Base-by-base conservation (phyloP, 306 rosid species). In the Ammopiptanthus mongolicus region DNA sequence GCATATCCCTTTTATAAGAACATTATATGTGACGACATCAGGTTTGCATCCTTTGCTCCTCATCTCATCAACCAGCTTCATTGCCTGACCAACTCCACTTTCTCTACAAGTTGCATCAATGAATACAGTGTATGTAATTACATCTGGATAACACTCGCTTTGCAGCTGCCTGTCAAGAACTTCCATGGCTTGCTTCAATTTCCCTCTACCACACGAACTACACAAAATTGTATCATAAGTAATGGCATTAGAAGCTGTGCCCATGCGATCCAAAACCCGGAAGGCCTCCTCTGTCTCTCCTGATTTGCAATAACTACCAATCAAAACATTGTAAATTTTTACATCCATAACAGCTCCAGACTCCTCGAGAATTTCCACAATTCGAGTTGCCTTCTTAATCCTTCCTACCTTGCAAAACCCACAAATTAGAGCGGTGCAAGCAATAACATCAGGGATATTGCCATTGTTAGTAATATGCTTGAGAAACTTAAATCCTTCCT, bases 81-180 rank as follows among this genome's bases (percentile, higher is more conserved):
- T 91, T 37, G 93, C 96, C 82, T 88, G 89, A 81, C 68, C 93
- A 74, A 91, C 93, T 28, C 93, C 97, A 66, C 83, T 83, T 80
- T 88, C 96, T 76, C 84, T 91, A 37, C 96, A 91, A 71, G 93
- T 87, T 75, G 97, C 93, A 80, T 86, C 93, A 34, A 91, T 91
- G 86, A 89, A 76, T 69, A 85, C 87, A 29, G 96, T 89, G 75
- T 85, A 91, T 0, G 97, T 85, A 78, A 91, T 80, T 37, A 91
- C 93, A 84, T 91, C 93, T 2, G 96, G 97, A 79, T 89, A 86
- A 51, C 93, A 91, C 68, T 74, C 91, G 60, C 86, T 84, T 29
- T 85, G 86, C 82, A 88, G 31, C 62, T 91, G 89, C 73, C 78
- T 39, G 51, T 88, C 87, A 58, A 84, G 91, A 72, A 91, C 91